Base-by-base conservation (phyloP, 352 stramenopile genomes). In the Phytophthora hybrid region DNA sequence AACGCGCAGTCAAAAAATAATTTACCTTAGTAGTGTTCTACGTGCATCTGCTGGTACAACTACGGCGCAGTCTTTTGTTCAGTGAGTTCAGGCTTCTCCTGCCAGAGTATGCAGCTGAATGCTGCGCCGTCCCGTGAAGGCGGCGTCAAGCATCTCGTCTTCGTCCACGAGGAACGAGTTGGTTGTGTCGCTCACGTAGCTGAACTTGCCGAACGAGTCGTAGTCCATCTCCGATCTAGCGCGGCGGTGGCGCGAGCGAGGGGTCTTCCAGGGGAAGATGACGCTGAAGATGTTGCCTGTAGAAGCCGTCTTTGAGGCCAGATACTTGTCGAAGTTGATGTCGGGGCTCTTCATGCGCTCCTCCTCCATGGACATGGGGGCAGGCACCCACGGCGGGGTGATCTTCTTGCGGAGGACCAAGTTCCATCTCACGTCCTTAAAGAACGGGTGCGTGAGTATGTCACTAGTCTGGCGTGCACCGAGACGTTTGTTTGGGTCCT, bases 151-250 rank as follows among this genome's bases (percentile, higher is more conserved):
- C 87, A 96, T 96, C 67, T 96, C 89, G 69, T 96, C 89, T 83
- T 96, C 89, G 73, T 96, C 89, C 68, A 96, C 89, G 11, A 96
- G 76, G 76, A 96, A 96, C 66, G 89, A 96, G 68, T 93, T 94
- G 31, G 88, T 94, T 63, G 88, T 94, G 76, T 96, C 89, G 71
- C 89, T 95, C 64, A 96, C 88, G 77, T 95, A 96, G 75, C 89
- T 96, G 58, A 96, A 96, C 71, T 94, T 94, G 77, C 88, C 89
- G 60, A 96, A 96, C 46, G 77, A 85, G 73, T 95, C 88, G 68
- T 84, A 86, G 29, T 92, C 76, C 60, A 78, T 81, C 71, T 91
- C 76, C 13, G 76, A 83, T 73, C 87, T 78, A 53, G 75, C 75
- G 60, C 83, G 69, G 55, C 83, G 77, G 51, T 79, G 59, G 47